Conservation (phyloP, 495 filamentous ascomycete genomes). For the Daldinia decipiens region DNA sequence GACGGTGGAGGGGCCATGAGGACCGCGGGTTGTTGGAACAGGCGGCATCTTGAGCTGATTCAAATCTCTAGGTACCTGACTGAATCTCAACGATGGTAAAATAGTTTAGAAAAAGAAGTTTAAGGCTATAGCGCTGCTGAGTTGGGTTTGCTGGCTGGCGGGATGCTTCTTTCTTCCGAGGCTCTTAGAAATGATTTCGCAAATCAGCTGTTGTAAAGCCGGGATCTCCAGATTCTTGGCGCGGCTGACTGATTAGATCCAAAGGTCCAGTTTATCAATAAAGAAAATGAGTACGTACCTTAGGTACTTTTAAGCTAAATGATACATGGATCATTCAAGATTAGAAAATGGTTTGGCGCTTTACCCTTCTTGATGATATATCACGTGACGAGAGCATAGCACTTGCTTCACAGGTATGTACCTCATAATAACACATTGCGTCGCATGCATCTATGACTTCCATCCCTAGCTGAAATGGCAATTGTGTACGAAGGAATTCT, state of each 20-base stretch:
- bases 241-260: conserved; percentile 10
- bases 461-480: neutral
- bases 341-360: conserved; percentile 16
- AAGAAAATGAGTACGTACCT: neutral
- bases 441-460: conserved; percentile 24
- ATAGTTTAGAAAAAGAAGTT: neutral
- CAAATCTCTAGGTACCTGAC: neutral
- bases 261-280: conserved; percentile 13
- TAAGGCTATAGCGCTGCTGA: neutral
- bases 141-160: neutral
- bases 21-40: conserved; percentile 54
- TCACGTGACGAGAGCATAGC: conserved; percentile 26
- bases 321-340: neutral
- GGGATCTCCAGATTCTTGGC: conserved; percentile 18
- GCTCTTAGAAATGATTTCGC: conserved; percentile 28
- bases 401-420: neutral
- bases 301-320: neutral
- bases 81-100: neutral
- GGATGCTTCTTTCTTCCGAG: conserved; percentile 3
- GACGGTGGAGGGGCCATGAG: conserved; percentile 78
- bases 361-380: neutral
- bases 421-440: conserved; percentile 15
- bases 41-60: conserved; percentile 56
- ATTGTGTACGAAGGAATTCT: neutral
- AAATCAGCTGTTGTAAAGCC: conserved; percentile 36